Conservation (phyloP, 139 green algal species). For the Chara braunii region DNA sequence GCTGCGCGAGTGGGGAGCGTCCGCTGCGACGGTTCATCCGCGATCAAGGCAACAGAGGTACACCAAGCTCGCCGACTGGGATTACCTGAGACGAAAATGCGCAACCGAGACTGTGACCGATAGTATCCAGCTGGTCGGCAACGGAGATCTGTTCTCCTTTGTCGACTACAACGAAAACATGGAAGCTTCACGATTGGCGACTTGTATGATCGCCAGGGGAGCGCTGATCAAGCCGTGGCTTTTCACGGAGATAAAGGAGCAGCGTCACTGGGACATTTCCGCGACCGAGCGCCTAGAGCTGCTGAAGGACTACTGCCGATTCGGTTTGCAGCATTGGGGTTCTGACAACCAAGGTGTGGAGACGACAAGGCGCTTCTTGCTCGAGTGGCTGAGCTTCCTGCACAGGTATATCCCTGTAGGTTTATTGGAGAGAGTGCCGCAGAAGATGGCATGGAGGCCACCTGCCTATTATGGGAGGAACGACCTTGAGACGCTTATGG, state of each 20-base stretch:
- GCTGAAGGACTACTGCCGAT: conserved; percentile 59
- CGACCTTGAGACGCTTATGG: conserved; percentile 82
- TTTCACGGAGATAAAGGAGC: conserved; percentile 92
- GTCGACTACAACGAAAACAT: conserved; percentile 62
- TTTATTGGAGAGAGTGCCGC: conserved; percentile 72
- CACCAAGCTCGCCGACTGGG: conserved; percentile 67
- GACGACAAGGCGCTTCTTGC: conserved; percentile 82
- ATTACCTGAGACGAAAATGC: conserved; percentile 43
- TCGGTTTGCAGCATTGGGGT: conserved; percentile 91
- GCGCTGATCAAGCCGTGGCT: conserved; percentile 99
- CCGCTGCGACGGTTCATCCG: conserved; percentile 86
- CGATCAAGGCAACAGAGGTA: conserved; percentile 86
- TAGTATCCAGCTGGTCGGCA: conserved; percentile 78
- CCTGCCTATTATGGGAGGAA: conserved; percentile 55
- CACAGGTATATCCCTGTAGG: conserved; percentile 92
- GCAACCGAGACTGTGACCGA: background rate
- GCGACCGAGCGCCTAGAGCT: conserved; percentile 81
- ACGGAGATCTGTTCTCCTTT: conserved; percentile 80
- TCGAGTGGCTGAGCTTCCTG: conserved; percentile 91
- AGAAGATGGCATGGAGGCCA: conserved; percentile 65
- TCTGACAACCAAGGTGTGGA: conserved; percentile 81
- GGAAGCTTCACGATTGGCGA: conserved; percentile 44
- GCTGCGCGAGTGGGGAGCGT: conserved; percentile 61
- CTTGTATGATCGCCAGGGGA: conserved; percentile 80
- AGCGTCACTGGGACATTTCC: conserved; percentile 90